Evolutionary conservation across 345 rosid species (phyloP).

Genomic region (Melastoma malabathricum): DNA sequence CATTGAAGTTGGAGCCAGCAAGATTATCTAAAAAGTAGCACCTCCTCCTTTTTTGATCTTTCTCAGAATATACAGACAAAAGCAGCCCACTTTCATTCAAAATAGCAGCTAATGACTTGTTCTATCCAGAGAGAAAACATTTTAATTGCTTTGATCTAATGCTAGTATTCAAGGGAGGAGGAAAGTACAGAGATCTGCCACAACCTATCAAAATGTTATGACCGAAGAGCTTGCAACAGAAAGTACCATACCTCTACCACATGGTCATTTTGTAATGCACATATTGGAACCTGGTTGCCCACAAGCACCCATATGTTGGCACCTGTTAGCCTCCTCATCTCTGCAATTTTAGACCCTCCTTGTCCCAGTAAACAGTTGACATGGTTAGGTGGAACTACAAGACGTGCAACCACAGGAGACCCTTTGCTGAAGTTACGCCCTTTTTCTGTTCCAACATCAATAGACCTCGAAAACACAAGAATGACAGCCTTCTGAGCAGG

Average conservation of each 20-base stretch:
- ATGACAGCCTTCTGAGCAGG: constrained; percentile 66
- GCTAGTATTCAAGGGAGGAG: too few relatives aligned
- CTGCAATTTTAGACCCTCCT: constrained; percentile 67
- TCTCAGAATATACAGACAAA: too few relatives aligned
- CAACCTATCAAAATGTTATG: neutral
- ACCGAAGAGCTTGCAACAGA: neutral
- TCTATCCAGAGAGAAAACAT: too few relatives aligned
- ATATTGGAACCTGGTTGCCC: constrained; percentile 51
- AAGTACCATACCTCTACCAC: constrained; percentile 57
- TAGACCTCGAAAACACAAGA: constrained; percentile 56
- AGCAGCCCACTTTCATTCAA: too few relatives aligned
- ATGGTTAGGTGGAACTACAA: constrained; percentile 55
- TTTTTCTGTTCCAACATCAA: constrained; percentile 46
- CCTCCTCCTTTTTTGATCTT: too few relatives aligned
- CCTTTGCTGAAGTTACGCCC: constrained; percentile 37
- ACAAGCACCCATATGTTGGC: constrained; percentile 37
- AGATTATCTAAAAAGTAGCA: too few relatives aligned
- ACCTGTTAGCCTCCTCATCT: constrained; percentile 63
- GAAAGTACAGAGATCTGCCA: too few relatives aligned
- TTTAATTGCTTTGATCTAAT: too few relatives aligned
- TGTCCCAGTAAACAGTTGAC: constrained; percentile 85
- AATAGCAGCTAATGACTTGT: too few relatives aligned
- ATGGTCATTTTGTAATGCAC: constrained; percentile 52
- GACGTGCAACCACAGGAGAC: constrained; percentile 46
- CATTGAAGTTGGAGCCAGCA: too few relatives aligned